phyloP scores from a whole-genome alignment of 1,284 basidiomycete species.

The Tylopilus sp. region DNA sequence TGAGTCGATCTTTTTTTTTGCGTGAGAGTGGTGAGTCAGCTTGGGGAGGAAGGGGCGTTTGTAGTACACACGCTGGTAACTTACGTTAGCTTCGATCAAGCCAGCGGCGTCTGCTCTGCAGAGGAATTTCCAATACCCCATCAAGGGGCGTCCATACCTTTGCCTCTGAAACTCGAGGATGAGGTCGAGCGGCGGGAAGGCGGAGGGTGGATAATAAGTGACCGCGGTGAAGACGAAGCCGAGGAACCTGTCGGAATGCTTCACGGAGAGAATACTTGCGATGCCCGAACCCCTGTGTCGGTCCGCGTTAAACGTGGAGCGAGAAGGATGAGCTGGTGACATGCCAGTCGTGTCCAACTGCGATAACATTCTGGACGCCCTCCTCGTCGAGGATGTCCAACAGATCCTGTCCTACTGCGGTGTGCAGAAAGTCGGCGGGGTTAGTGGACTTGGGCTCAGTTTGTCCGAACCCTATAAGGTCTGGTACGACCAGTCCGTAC shows the following conservation, averaged over 20 bases:
- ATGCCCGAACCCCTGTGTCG: conserved; percentile 32
- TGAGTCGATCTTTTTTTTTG: conserved; percentile 26
- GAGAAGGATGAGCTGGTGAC: not conserved
- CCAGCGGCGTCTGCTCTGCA: conserved; percentile 25
- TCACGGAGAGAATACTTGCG: conserved; percentile 32
- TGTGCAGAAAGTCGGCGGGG: conserved; percentile 37
- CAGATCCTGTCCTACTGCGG: conserved; percentile 37
- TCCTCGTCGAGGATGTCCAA: conserved; percentile 43
- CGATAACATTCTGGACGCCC: conserved; percentile 32
- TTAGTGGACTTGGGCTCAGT: conserved; percentile 43
- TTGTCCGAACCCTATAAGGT: conserved; percentile 47
- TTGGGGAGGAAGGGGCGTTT: not conserved
- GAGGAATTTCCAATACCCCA: conserved; percentile 42
- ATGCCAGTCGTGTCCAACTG: conserved; percentile 46
- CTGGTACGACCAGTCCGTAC: conserved; percentile 46
- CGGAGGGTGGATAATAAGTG: conserved; percentile 30
- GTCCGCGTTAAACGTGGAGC: not conserved
- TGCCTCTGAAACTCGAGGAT: conserved; percentile 24
- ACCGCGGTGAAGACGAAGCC: conserved; percentile 33
- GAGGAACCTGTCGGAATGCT: conserved; percentile 32
- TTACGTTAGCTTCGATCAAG: conserved; percentile 32
- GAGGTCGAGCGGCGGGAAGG: conserved; percentile 27
- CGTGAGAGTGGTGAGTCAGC: not conserved
- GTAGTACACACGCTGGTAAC: too few species aligned
- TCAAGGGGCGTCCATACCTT: conserved; percentile 30